Percentiles rank a stretch among this genome's conserved stretches.
Evolutionary conservation across 2,329 filamentous ascomycete genomes (phyloP).

Genomic region (Aspergillus aculeatus): DNA sequence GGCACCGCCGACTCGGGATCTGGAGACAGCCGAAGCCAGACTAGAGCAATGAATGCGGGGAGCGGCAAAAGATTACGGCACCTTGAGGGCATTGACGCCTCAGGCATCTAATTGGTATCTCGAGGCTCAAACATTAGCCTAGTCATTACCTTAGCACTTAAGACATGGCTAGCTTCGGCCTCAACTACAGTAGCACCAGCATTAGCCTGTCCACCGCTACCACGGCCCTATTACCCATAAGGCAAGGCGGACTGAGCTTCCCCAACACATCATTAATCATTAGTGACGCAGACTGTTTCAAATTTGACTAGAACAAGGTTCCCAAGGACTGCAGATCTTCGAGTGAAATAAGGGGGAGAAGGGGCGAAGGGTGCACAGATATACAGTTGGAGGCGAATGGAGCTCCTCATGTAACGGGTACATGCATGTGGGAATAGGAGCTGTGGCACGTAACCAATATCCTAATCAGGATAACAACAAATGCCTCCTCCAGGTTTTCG

Average conservation of each 20-base stretch:
- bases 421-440: too few relatives aligned
- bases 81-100: not conserved
- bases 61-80: not conserved
- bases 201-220: not conserved
- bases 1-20: not conserved
- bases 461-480: not conserved
- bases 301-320: not conserved
- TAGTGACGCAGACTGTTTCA: not conserved
- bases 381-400: not conserved
- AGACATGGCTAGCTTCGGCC: not conserved
- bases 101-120: not conserved
- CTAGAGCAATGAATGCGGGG: not conserved
- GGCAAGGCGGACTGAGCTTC: not conserved
- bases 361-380: not conserved
- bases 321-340: too few relatives aligned
- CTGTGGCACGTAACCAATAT: not conserved
- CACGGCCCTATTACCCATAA: not conserved
- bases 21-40: not conserved
- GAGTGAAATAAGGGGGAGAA: not conserved
- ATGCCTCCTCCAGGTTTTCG: not conserved
- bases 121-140: too few relatives aligned
- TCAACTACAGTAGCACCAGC: not conserved
- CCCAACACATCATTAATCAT: not conserved
- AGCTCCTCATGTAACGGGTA: not conserved
- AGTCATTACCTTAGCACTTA: too few relatives aligned